Base-by-base conservation (phyloP, 2,329 filamentous ascomycete genomes). In the Neoscytalidium dimidiatum region DNA sequence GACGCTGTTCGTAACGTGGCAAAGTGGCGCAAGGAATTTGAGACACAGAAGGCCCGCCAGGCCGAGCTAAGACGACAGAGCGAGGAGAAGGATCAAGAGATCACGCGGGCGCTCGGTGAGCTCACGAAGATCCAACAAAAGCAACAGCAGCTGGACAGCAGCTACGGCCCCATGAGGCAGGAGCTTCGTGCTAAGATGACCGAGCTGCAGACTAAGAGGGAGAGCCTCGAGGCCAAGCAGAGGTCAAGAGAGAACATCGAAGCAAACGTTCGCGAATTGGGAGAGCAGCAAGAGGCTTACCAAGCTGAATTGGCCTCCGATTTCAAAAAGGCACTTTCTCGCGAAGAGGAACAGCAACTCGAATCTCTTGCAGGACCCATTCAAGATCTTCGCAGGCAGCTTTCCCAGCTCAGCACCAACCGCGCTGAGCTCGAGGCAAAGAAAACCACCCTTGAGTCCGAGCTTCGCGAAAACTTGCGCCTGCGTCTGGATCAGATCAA, bases 291-390 rank as follows among this genome's bases (percentile, higher is more conserved):
- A 64, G 85, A 83, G 53, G 89, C 90, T 6, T 91, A 93, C 74
- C 89, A 97, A 76, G 84, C 88, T 2, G 96, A 99, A 75, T 79
- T 97, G 64, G 84, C 85, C 17, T 91, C 92, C 0, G 90, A 96
- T 26, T 99, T 98, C 81, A 96, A 96, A 81, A 97, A 97, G 78
- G 90, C 90, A 13, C 83, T 99, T 56, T 91, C 90, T 9, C 81
- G 86, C 7, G 86, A 89, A n/a, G 96, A 99, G 77, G 94, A 98
- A 77, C 82, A 84, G 44, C 89, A 91, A 72, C 83, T 99, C 3
- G 90, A 95, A 67, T 83, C 83, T 35, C 85, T 96, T 9, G 90
- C 87, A 65, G 80, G 81, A 4, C 84, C 84, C 13, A 88, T 92
- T 6, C 91, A 94, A 71, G 87, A 90, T 46, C 79, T 98, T 49